These are phyloP conservation scores for Cucurbita maxima DNA, from an alignment of 306 rosid species.

Conservation along the genomic window DNA sequence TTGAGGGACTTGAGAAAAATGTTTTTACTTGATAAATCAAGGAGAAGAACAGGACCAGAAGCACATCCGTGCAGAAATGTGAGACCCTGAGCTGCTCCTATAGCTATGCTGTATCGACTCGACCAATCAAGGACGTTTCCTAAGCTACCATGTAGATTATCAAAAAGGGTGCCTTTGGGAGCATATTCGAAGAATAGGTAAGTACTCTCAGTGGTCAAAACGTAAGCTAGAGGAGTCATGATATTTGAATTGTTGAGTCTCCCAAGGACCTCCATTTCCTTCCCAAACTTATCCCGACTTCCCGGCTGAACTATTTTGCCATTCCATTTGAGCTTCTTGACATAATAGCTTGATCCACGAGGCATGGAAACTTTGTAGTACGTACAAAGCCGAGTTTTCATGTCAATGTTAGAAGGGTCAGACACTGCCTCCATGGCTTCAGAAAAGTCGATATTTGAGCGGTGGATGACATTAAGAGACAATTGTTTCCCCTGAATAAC, in stretches of 20 bases:
- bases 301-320: conserved; percentile 59
- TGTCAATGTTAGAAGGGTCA: conserved; percentile 30
- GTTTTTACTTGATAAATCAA: conserved; percentile 67
- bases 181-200: conserved; percentile 53
- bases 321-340: conserved; percentile 73
- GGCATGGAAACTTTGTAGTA: conserved; percentile 68
- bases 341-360: conserved; percentile 51
- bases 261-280: conserved; percentile 48
- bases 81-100: conserved; percentile 87
- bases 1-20: conserved; percentile 74
- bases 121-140: conserved; percentile 57
- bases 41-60: conserved; percentile 63
- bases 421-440: conserved; percentile 63
- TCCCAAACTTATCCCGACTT: conserved; percentile 36
- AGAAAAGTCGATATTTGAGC: conserved; percentile 53
- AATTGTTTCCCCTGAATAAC: conserved; percentile 35
- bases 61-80: conserved; percentile 70
- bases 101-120: conserved; percentile 72
- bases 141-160: conserved; percentile 53
- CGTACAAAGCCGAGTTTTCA: conserved; percentile 75
- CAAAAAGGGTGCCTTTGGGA: conserved; percentile 57
- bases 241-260: conserved; percentile 77
- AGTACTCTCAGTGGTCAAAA: conserved; percentile 47
- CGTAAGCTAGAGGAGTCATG: conserved; percentile 80
- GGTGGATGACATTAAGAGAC: conserved; percentile 56